phyloP scores from a whole-genome alignment of 2,329 filamentous ascomycete species.

The Capronia americana region DNA sequence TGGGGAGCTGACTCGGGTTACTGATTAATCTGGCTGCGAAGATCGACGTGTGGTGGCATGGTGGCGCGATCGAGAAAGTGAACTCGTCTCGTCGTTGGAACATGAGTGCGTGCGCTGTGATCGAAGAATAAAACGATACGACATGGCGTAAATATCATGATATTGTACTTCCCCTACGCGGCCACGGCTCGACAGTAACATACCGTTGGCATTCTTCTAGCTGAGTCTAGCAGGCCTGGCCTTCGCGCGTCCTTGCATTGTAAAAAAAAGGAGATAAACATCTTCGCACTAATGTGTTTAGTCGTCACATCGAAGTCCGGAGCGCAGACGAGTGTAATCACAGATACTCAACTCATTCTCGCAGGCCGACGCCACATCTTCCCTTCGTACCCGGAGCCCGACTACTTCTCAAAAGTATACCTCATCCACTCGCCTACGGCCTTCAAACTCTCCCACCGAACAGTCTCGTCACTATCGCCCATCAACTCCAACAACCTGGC shows the following conservation, averaged over 20 bases:
- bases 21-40: too few relatives aligned
- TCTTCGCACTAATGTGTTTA: not conserved
- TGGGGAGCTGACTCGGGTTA: not conserved
- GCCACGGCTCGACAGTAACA: not conserved
- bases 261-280: not conserved
- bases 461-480: conserved; percentile 84
- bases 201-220: not conserved
- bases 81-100: not conserved
- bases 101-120: not conserved
- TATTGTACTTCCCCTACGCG: not conserved
- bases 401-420: conserved; percentile 66
- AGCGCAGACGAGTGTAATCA: not conserved
- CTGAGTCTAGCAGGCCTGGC: not conserved
- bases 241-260: not conserved
- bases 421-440: conserved; percentile 80
- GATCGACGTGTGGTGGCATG: too few relatives aligned
- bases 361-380: not conserved
- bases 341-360: not conserved
- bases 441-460: conserved; percentile 89
- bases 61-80: too few relatives aligned
- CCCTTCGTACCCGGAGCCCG: not conserved
- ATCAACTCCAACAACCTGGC: conserved; percentile 90
- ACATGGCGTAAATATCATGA: not conserved
- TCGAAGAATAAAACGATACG: not conserved
- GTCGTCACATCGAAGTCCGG: not conserved